phyloP scores from a whole-genome alignment of 306 rosid genomes.

The Trichosanthes truncata region DNA sequence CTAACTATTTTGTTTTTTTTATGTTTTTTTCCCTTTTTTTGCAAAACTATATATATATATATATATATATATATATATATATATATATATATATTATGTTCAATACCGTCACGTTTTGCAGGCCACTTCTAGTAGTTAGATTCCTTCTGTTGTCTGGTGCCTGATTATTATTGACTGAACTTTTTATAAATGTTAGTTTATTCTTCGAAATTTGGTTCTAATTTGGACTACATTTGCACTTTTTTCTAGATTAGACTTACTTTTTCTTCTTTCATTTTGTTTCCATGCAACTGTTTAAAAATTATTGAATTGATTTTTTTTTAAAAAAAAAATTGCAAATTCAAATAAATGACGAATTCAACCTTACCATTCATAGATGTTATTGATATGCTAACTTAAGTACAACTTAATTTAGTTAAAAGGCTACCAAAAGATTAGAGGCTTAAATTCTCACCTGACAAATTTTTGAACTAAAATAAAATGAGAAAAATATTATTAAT shows the following conservation, averaged over 20 bases:
- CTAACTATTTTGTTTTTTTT: background rate
- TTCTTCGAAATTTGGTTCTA: background rate
- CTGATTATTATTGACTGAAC: background rate
- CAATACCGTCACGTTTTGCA: background rate
- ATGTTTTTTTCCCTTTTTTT: background rate
- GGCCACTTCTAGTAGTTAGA: background rate
- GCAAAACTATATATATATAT: too few species aligned
- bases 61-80: too few species aligned
- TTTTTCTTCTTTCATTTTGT: background rate
- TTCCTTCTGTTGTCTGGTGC: background rate
- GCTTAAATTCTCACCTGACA: too few species aligned
- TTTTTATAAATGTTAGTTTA: background rate
- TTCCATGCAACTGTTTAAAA: background rate
- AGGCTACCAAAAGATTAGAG: too few species aligned
- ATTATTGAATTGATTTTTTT: background rate
- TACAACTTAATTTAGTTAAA: too few species aligned
- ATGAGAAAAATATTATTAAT: too few species aligned
- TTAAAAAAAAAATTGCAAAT: too few species aligned
- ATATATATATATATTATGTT: background rate
- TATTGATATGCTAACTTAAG: too few species aligned
- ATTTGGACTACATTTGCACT: background rate
- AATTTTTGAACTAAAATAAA: too few species aligned
- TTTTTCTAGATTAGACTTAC: too few species aligned
- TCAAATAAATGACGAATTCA: too few species aligned
- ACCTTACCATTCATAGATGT: too few species aligned